Evolutionary conservation across 2,329 filamentous ascomycete species (phyloP).

Genomic region (Diaporthe caulivora): DNA sequence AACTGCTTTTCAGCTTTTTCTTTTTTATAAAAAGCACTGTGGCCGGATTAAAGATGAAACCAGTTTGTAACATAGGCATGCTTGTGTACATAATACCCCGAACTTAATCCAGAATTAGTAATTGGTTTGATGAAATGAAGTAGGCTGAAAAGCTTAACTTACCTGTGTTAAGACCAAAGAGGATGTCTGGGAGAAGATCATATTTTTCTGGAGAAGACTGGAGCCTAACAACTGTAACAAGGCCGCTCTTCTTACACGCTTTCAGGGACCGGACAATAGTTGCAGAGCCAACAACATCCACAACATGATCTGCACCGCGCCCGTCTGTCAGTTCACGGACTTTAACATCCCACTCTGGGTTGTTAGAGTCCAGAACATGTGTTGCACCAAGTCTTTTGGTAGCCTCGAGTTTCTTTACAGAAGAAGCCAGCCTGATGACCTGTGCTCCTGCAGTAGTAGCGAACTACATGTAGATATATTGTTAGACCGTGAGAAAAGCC

Average conservation of each 20-base stretch:
- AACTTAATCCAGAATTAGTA: neutral
- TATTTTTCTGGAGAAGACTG: neutral
- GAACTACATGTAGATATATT: neutral
- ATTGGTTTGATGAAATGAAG: neutral
- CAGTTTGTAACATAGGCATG: conserved; percentile 9
- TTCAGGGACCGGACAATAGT: neutral
- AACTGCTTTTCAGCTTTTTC: no score
- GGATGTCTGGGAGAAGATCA: conserved; percentile 7
- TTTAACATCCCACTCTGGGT: conserved; percentile 9
- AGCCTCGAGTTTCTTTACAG: neutral
- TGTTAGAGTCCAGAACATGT: neutral
- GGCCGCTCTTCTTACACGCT: neutral
- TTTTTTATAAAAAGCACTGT: no score
- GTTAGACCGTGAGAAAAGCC: no score
- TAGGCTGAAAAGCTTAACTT: neutral
- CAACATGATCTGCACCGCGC: conserved; percentile 9
- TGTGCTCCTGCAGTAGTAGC: neutral
- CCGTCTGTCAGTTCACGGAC: neutral
- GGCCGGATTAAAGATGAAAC: no score
- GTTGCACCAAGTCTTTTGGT: conserved; percentile 1
- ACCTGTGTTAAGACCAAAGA: conserved; percentile 5
- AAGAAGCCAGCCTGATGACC: conserved; percentile 9
- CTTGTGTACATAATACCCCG: conserved; percentile 10
- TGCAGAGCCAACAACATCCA: conserved; percentile 4
- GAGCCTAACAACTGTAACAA: neutral